phyloP scores from a whole-genome alignment of 331 rosid species.

The Ulmus americana region DNA sequence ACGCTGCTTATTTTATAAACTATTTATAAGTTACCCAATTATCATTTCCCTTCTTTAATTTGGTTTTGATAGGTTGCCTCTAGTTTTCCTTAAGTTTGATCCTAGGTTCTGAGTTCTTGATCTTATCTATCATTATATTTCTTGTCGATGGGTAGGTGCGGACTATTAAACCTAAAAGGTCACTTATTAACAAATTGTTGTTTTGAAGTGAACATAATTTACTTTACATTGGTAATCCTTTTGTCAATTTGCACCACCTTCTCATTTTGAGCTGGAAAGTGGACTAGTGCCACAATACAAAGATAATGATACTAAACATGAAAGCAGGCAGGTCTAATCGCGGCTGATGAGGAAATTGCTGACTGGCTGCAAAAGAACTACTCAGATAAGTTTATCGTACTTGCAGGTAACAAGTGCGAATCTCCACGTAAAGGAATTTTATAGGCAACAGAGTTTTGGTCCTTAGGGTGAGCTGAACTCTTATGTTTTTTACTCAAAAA shows the following conservation, averaged over 20 bases:
- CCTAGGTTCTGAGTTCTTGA: too few relatives aligned
- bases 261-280: neutral
- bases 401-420: conserved; percentile 93
- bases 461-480: conserved; percentile 57
- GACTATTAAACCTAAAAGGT: conserved; percentile 1
- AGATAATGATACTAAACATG: conserved; percentile 28
- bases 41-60: too few relatives aligned
- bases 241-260: neutral
- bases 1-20: too few relatives aligned
- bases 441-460: conserved; percentile 93
- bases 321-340: conserved; percentile 83
- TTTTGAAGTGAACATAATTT: neutral
- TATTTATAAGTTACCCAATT: too few relatives aligned
- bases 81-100: too few relatives aligned
- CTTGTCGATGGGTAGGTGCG: conserved; percentile 88
- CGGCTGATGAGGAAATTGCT: conserved; percentile 89
- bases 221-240: neutral
- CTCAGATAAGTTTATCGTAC: conserved; percentile 66
- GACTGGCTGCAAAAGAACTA: conserved; percentile 78
- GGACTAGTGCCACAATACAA: conserved; percentile 6
- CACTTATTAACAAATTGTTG: neutral
- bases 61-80: too few relatives aligned
- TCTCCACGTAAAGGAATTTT: conserved; percentile 78
- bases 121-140: conserved; percentile 65
- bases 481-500: neutral